These are phyloP conservation scores for Hypoxylon sp. DNA, from an alignment of 2,329 filamentous ascomycete genomes.

Conservation along the genomic window DNA sequence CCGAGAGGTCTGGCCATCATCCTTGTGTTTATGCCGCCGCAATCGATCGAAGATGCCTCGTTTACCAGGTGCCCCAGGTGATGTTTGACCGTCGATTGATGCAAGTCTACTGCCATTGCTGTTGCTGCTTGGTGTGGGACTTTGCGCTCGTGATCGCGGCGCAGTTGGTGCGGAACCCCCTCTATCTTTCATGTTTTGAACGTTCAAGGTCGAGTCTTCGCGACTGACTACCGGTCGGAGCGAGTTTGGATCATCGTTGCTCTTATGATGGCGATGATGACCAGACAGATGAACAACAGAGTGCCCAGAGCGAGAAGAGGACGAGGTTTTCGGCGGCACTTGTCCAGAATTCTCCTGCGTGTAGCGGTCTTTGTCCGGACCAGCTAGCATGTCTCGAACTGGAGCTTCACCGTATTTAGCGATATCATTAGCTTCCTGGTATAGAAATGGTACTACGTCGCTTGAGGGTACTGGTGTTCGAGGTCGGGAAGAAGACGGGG, in stretches of 20 bases:
- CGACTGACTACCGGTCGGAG: conserved; percentile 81
- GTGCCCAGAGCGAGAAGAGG: conserved; percentile 72
- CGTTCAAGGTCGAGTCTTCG: conserved; percentile 76
- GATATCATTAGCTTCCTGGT: conserved; percentile 88
- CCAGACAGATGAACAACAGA: conserved; percentile 76
- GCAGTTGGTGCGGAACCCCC: conserved; percentile 60
- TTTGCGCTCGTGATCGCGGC: conserved; percentile 75
- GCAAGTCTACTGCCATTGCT: conserved; percentile 71
- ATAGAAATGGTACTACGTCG: conserved; percentile 97
- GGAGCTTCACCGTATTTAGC: conserved; percentile 83
- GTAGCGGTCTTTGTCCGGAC: conserved; percentile 79
- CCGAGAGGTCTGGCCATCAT: conserved; percentile 62
- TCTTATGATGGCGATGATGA: conserved; percentile 78
- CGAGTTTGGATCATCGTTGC: conserved; percentile 75
- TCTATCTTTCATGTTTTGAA: conserved; percentile 67
- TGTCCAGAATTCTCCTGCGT: conserved; percentile 64
- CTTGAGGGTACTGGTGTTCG: conserved; percentile 89
- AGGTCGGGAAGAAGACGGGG: conserved; percentile 82
- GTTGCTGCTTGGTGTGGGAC: conserved; percentile 83
- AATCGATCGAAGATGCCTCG: conserved; percentile 67
- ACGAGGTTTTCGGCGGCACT: conserved; percentile 72
- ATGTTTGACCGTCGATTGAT: conserved; percentile 69
- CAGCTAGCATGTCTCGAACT: conserved; percentile 77
- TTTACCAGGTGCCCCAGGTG: conserved; percentile 69
- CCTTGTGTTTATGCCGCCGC: conserved; percentile 69